Evolutionary conservation across 1,284 basidiomycete genomes (phyloP).

Genomic region (Leccinum pallidistipes): DNA sequence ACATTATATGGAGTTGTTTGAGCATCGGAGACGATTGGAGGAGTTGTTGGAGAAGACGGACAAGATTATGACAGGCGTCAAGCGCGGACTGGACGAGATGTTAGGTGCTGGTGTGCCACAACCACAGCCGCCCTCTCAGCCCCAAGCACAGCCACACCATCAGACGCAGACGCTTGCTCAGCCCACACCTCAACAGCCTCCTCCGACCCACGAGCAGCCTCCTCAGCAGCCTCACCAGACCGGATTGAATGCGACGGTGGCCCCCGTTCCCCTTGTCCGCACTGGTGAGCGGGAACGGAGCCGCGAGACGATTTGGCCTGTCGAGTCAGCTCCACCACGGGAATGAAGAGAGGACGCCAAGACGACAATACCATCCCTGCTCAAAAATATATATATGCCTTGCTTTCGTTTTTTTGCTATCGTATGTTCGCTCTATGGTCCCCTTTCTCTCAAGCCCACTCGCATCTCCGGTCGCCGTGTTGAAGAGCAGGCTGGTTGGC

Average conservation of each 20-base stretch:
- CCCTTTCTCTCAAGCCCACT: conserved; percentile 27
- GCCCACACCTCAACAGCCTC: conserved; percentile 20
- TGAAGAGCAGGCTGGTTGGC: conserved; percentile 13
- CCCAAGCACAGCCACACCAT: conserved; percentile 26
- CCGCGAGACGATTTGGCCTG: conserved; percentile 32
- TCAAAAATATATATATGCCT: conserved; percentile 24
- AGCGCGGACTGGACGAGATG: conserved; percentile 74
- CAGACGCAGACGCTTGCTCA: conserved; percentile 23
- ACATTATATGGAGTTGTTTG: conserved; percentile 63
- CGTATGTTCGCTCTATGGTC: conserved; percentile 20
- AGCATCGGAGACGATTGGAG: conserved; percentile 60
- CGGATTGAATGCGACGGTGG: conserved; percentile 10
- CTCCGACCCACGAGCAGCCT: conserved; percentile 30
- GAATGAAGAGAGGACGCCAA: conserved; percentile 22
- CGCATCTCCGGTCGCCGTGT: conserved; percentile 12
- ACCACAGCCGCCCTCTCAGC: conserved; percentile 20
- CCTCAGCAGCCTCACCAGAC: conserved; percentile 25
- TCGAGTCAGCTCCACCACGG: conserved; percentile 31
- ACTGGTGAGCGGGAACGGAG: conserved; percentile 31
- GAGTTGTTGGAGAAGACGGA: conserved; percentile 75
- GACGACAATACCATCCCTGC: conserved; percentile 14
- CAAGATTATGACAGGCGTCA: conserved; percentile 64
- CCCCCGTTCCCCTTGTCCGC: conserved; percentile 25
- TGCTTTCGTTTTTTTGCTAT: conserved; percentile 34
- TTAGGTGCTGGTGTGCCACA: conserved; percentile 20